Conservation (phyloP, 2,329 filamentous ascomycete genomes). For the Sarocladiaceae sp. region DNA sequence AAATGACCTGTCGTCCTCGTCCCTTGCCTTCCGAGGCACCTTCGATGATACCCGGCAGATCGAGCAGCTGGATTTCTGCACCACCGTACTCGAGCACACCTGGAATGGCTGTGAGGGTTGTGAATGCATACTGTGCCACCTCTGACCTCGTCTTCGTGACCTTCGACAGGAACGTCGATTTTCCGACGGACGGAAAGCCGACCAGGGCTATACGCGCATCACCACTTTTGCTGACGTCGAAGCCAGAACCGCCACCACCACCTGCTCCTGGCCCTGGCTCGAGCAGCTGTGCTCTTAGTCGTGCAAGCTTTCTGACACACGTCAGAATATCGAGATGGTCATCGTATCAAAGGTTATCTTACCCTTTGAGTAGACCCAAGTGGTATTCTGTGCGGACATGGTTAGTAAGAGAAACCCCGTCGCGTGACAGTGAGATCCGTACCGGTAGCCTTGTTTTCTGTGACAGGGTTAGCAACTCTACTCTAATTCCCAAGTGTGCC, state of each 20-base stretch:
- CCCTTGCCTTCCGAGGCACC: slow-evolving; percentile 95
- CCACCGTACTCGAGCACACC: slow-evolving; percentile 97
- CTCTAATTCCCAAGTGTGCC: not conserved
- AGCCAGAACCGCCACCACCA: slow-evolving; percentile 73
- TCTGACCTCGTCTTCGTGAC: slow-evolving; percentile 97
- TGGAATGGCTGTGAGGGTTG: slow-evolving; percentile 92
- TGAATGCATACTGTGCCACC: slow-evolving; percentile 95
- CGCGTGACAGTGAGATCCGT: slow-evolving; percentile 28
- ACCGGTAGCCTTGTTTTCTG: slow-evolving; percentile 99
- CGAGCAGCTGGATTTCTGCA: slow-evolving; percentile 94
- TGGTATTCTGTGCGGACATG: slow-evolving; percentile 70
- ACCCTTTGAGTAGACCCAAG: slow-evolving; percentile 96
- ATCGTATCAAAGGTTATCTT: slow-evolving; percentile 14
- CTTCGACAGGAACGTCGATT: slow-evolving; percentile 97
- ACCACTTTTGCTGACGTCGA: slow-evolving; percentile 91
- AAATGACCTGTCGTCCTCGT: slow-evolving; percentile 91
- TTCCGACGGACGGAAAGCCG: slow-evolving; percentile 97
- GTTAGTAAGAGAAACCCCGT: not conserved
- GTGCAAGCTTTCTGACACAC: slow-evolving; percentile 75
- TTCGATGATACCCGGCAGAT: slow-evolving; percentile 97
- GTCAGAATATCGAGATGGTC: not conserved
- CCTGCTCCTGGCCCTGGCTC: slow-evolving; percentile 80
- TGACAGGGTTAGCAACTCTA: slow-evolving; percentile 23
- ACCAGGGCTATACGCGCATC: slow-evolving; percentile 96
- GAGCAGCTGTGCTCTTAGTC: slow-evolving; percentile 86